Percentiles rank a stretch among this genome's conserved stretches.
phyloP scores from a whole-genome alignment of 2,329 filamentous ascomycete genomes.

The Diaporthe sp. region DNA sequence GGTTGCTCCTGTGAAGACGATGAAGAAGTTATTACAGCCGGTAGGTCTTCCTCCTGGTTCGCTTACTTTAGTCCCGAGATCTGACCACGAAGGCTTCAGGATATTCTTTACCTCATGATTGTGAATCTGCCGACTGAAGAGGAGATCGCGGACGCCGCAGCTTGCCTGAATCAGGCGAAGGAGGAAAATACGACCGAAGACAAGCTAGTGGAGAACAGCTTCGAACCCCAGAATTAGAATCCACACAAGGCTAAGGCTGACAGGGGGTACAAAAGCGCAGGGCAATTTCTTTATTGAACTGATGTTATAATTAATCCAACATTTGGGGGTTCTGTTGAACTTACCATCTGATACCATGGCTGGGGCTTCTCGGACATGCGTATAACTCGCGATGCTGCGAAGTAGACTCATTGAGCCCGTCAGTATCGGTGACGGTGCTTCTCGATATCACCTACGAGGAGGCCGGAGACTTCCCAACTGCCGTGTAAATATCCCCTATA shows the following conservation, averaged over 20 bases:
- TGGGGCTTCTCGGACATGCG: not conserved
- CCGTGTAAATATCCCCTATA: not conserved
- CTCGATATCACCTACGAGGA: no score
- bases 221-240: not conserved
- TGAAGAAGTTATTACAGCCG: slow-evolving; percentile 35
- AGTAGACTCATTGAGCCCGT: not conserved
- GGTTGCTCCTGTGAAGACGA: not conserved
- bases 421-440: not conserved
- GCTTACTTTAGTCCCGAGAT: no score
- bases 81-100: not conserved
- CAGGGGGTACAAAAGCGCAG: not conserved
- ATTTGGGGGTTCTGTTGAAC: no score
- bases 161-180: slow-evolving; percentile 1
- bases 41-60: not conserved
- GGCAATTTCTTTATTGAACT: no score
- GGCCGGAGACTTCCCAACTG: not conserved
- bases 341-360: not conserved
- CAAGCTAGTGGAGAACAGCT: not conserved
- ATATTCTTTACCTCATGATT: slow-evolving; percentile 36
- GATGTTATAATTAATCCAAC: no score
- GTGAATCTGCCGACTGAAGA: slow-evolving; percentile 33
- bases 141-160: slow-evolving; percentile 22
- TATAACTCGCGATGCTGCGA: no score
- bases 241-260: not conserved
- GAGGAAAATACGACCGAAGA: not conserved